Percentiles rank a stretch among this genome's conserved stretches.
Conservation (phyloP, 257 asterid species). For the Mentha longifolia region DNA sequence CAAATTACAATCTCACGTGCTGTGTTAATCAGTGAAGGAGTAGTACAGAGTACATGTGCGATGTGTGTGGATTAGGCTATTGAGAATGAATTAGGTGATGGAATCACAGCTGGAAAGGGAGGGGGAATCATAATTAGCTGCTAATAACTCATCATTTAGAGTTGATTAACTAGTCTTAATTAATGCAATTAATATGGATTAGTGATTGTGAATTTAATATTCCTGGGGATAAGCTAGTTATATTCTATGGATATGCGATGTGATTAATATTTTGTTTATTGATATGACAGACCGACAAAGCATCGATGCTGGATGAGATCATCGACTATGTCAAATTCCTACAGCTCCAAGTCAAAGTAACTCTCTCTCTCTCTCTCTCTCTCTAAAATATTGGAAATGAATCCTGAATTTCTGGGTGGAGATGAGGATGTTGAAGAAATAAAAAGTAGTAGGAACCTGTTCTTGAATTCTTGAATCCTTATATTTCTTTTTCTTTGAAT, state of each 20-base stretch:
- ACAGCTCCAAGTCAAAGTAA: constrained; percentile 97
- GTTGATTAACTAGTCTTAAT: not conserved
- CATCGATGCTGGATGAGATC: constrained; percentile 96
- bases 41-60: constrained; percentile 32
- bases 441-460: not conserved
- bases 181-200: no score
- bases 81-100: constrained; percentile 48
- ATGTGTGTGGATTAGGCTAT: constrained; percentile 37
- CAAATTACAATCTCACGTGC: constrained; percentile 37
- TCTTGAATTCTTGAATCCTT: constrained; percentile 3
- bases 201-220: constrained; percentile 11
- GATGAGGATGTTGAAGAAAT: constrained; percentile 34
- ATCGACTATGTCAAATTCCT: constrained; percentile 96
- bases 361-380: no score
- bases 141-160: constrained; percentile 32
- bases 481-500: constrained; percentile 8
- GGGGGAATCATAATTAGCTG: constrained; percentile 47
- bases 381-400: constrained; percentile 29
- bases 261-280: constrained; percentile 36
- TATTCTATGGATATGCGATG: constrained; percentile 30
- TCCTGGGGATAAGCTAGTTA: constrained; percentile 5
- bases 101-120: constrained; percentile 42
- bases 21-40: constrained; percentile 23
- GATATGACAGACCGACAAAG: constrained; percentile 95
- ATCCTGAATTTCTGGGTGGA: constrained; percentile 34